Conservation (phyloP, 495 filamentous ascomycete genomes). For the Penicillium egyptiacum region DNA sequence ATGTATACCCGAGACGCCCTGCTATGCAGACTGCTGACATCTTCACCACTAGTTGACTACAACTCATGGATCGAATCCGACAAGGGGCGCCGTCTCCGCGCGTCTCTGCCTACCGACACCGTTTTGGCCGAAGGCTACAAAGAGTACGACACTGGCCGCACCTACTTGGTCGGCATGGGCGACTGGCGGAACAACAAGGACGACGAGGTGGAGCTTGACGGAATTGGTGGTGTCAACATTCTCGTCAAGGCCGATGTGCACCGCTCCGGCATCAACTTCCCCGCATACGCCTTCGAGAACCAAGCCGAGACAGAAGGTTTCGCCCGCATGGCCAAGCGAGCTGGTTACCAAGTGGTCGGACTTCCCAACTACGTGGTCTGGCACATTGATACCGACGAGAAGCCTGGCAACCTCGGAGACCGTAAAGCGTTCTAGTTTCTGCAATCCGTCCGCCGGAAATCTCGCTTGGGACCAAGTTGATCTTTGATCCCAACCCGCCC, state of each 20-base stretch:
- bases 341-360: slow-evolving; percentile 88
- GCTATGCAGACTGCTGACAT: slow-evolving; percentile 13
- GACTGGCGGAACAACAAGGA: slow-evolving; percentile 91
- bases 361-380: slow-evolving; percentile 98
- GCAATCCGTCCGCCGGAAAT: slow-evolving; percentile 15
- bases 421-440: slow-evolving; percentile 43
- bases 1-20: slow-evolving; percentile 34
- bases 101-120: slow-evolving; percentile 70
- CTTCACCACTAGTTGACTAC: slow-evolving; percentile 73
- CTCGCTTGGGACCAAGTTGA: slow-evolving; percentile 23
- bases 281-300: slow-evolving; percentile 95
- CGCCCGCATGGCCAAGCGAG: slow-evolving; percentile 97
- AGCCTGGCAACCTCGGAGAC: slow-evolving; percentile 69
- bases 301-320: slow-evolving; percentile 99
- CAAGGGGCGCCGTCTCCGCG: slow-evolving; percentile 70
- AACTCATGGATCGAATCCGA: slow-evolving; percentile 98
- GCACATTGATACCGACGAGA: slow-evolving; percentile 99
- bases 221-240: slow-evolving; percentile 96
- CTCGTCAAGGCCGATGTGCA: slow-evolving; percentile 97
- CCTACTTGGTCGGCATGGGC: slow-evolving; percentile 82
- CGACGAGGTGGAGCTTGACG: slow-evolving; percentile 86
- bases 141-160: slow-evolving; percentile 85
- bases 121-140: slow-evolving; percentile 93
- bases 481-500: slow-evolving; percentile 24
- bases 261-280: slow-evolving; percentile 96